Evolutionary conservation across 192 early-diverging fungal species (phyloP), one percentile per base, ranked within the genome.

Genomic region (Coemansia nantahalensis): DNA sequence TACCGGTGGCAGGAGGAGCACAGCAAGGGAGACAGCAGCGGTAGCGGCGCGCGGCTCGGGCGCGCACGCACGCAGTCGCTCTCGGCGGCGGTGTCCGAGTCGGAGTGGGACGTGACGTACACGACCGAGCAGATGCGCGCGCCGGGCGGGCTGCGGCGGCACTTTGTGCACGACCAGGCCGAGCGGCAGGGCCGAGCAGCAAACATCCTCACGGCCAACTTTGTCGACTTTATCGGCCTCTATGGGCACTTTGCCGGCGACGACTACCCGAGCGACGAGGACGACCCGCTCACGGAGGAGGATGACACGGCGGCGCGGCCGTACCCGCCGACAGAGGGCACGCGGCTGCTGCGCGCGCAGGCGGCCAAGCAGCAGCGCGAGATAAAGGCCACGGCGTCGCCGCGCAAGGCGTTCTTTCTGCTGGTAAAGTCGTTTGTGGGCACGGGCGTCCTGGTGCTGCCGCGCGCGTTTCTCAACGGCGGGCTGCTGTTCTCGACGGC

Each of bases 201-300:
- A 21, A 80, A 84, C 39, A 78, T 83, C 14, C 61, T 93, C 49
- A 93, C 95, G 1, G 67, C 80, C 16, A 94, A 87, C 68, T 98
- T 94, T 81, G 83, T 94, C 33, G 95, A 97, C 63, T 95, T 97
- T 62, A 80, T 97, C 47, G 86, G 83, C 12, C 78, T 97, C 45
- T 95, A 90, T 56, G 92, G 91, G 26, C 93, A 90, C 57, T 97
- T 93, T 73, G 94, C 89, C 18, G 94, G 93, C 45, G 94, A 90
- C 62, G 89, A 92, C 52, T 82, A 87, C 49, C 89, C 88, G n/a
- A 88, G 87, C 39, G 88, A 90, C 48, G 83, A 84, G 45, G 89
- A 28, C 26, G 26, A 28, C 26, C 26, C 26, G 4, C 26, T 28
- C 7, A 7, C 54, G 36, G 22, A 59, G 8, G 62, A 71, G n/a